A percentile compares a stretch with the other conserved stretches of the same genome.
Evolutionary conservation across 148 eudicot species (phyloP).

Genomic region (Camellia lanceoleosa): DNA sequence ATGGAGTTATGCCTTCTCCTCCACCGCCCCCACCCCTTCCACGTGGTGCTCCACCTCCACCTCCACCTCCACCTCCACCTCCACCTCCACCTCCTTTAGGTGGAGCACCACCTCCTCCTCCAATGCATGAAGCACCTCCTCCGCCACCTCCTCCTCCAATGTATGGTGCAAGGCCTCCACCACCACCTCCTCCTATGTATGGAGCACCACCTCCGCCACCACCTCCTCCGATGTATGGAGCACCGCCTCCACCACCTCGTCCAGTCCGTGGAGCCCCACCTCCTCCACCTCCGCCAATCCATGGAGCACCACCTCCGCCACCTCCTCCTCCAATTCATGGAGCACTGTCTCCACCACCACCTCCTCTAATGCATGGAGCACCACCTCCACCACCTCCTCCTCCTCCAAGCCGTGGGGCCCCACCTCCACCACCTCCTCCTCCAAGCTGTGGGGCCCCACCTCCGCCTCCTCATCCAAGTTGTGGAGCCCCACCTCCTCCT

Average conservation of each 20-base stretch:
- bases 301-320: constrained; percentile 21
- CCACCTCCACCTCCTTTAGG: constrained; percentile 14
- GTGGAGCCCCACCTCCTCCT: constrained; percentile 41
- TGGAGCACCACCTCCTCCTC: constrained; percentile 34
- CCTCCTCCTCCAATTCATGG: constrained; percentile 6
- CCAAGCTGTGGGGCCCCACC: constrained; percentile 15
- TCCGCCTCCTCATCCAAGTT: constrained; percentile 32
- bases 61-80: constrained; percentile 17
- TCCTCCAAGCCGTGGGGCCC: constrained; percentile 18
- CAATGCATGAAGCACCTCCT: constrained; percentile 7
- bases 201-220: constrained; percentile 20
- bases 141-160: constrained; percentile 33
- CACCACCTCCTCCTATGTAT: constrained; percentile 28
- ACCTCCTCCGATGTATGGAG: constrained; percentile 15
- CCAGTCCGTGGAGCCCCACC: constrained; percentile 5
- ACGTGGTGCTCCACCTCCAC: constrained; percentile 14
- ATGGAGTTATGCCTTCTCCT: constrained; percentile 23
- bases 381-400: constrained; percentile 42
- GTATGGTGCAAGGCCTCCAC: constrained; percentile 24
- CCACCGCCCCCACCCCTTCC: constrained; percentile 24
- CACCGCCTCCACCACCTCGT: constrained; percentile 34
- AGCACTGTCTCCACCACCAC: constrained; percentile 30
- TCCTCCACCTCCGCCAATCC: constrained; percentile 11
- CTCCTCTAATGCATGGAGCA: constrained; percentile 26
- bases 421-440: constrained; percentile 34